Evolutionary conservation across 2,329 filamentous ascomycete species (phyloP).

Genomic region (Colletotrichum spaethianum): DNA sequence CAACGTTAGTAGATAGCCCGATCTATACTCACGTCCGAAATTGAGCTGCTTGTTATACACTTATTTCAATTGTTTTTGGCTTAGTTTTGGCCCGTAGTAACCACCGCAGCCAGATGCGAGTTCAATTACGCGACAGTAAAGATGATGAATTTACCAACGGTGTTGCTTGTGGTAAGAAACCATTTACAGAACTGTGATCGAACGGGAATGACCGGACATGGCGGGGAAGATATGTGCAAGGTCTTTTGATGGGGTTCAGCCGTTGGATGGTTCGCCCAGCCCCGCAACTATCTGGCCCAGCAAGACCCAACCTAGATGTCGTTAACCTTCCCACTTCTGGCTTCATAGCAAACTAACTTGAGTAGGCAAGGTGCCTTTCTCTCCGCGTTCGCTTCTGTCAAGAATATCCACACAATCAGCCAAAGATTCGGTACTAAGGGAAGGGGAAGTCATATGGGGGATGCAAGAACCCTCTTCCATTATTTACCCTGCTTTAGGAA

Average conservation of each 20-base stretch:
- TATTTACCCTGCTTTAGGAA: neutral
- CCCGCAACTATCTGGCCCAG: neutral
- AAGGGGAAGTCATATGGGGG: conserved; percentile 20
- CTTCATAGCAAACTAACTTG: conserved; percentile 26
- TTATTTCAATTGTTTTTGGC: too few species aligned
- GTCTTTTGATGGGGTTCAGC: neutral
- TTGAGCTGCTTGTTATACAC: too few species aligned
- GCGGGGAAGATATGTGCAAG: too few species aligned
- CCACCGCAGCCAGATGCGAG: too few species aligned
- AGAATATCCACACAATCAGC: neutral
- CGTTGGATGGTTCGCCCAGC: neutral
- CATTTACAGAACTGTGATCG: too few species aligned
- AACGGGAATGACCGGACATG: neutral
- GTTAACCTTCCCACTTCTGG: conserved; percentile 34
- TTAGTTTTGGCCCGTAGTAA: too few species aligned
- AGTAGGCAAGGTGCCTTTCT: conserved; percentile 15
- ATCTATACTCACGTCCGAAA: too few species aligned
- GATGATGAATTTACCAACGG: too few species aligned
- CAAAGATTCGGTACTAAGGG: neutral
- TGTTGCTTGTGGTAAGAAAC: too few species aligned
- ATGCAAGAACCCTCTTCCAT: neutral
- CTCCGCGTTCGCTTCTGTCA: conserved; percentile 10
- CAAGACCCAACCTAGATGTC: conserved; percentile 28
- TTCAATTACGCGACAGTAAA: too few species aligned
- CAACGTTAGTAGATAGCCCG: too few species aligned